Percentiles rank a stretch among this genome's conserved stretches.
Conservation (phyloP, 2,329 filamentous ascomycete species). For the Phyllachora maydis region DNA sequence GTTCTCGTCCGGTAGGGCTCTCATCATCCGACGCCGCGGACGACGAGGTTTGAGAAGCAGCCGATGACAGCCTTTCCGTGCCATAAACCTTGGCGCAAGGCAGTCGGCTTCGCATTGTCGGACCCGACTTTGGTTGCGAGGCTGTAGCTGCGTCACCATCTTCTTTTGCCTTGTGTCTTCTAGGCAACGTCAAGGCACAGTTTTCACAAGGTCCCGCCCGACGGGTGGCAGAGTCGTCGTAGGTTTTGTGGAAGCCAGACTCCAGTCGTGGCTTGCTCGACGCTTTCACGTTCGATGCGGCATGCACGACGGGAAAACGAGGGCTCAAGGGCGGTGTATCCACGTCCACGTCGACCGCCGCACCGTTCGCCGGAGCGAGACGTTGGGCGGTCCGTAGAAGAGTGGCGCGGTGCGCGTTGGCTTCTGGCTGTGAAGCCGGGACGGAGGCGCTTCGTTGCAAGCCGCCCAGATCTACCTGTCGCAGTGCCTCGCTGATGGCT, state of each 20-base stretch:
- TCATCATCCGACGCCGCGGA: slow-evolving; percentile 21
- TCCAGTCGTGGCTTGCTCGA: slow-evolving; percentile 22
- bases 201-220: slow-evolving; percentile 46
- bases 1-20: slow-evolving; percentile 7
- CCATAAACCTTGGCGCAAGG: slow-evolving; percentile 37
- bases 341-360: slow-evolving; percentile 20
- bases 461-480: slow-evolving; percentile 20
- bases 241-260: slow-evolving; percentile 39
- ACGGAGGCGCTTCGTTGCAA: slow-evolving; percentile 19
- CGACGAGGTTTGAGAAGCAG: slow-evolving; percentile 25
- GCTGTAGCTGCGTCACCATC: slow-evolving; percentile 18
- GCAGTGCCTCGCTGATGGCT: slow-evolving; percentile 24
- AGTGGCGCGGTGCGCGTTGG: slow-evolving; percentile 18
- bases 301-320: slow-evolving; percentile 16
- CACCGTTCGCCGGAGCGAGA: slow-evolving; percentile 9
- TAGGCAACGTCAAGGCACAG: slow-evolving; percentile 44
- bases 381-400: slow-evolving; percentile 18
- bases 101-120: slow-evolving; percentile 37
- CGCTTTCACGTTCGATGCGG: slow-evolving; percentile 9
- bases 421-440: slow-evolving; percentile 22
- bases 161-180: slow-evolving; percentile 17
- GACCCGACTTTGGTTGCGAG: slow-evolving; percentile 10
- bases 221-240: slow-evolving; percentile 43
- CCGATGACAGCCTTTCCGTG: slow-evolving; percentile 25
- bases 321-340: slow-evolving; percentile 40